These are phyloP conservation scores for Talaromyces trachyspermus DNA, from an alignment of 495 filamentous ascomycete genomes.

Conservation along the genomic window DNA sequence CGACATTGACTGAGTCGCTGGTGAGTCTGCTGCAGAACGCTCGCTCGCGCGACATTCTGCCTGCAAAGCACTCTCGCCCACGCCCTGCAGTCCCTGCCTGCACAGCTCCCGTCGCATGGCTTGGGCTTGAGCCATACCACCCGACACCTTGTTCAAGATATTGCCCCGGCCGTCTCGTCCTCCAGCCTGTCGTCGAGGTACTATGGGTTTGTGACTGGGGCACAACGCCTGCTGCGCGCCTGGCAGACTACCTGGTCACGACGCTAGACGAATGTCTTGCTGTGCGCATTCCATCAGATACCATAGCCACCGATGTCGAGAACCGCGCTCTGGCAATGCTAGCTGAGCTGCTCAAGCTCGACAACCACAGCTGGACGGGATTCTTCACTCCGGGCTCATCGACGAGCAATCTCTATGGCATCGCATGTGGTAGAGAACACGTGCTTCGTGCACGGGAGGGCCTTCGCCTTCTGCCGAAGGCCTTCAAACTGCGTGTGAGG, in stretches of 20 bases:
- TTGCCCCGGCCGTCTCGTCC: conserved; percentile 48
- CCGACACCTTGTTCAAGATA: conserved; percentile 33
- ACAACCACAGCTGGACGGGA: conserved; percentile 20
- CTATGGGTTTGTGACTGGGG: conserved; percentile 75
- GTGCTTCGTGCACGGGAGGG: conserved; percentile 32
- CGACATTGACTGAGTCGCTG: not conserved
- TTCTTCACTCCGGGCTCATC: conserved; percentile 76
- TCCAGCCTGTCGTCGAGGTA: conserved; percentile 48
- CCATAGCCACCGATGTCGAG: conserved; percentile 56
- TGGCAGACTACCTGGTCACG: conserved; percentile 62
- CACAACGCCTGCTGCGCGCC: conserved; percentile 54
- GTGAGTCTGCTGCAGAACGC: conserved; percentile 1
- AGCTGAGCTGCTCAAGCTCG: conserved; percentile 48
- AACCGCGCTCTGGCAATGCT: conserved; percentile 54
- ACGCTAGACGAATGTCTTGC: conserved; percentile 60
- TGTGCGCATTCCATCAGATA: conserved; percentile 63
- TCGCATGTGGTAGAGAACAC: conserved; percentile 57
- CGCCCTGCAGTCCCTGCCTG: conserved; percentile 1
- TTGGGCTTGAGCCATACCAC: not conserved
- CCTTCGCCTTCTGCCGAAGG: conserved; percentile 51
- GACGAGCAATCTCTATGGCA: conserved; percentile 61
- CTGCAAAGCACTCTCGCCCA: conserved; percentile 1
- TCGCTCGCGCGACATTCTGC: conserved; percentile 3
- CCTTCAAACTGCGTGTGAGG: conserved; percentile 49
- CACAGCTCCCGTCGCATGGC: not conserved